Base-by-base conservation (phyloP, 2,329 filamentous ascomycete species). In the Scolecobasidium constrictum region DNA sequence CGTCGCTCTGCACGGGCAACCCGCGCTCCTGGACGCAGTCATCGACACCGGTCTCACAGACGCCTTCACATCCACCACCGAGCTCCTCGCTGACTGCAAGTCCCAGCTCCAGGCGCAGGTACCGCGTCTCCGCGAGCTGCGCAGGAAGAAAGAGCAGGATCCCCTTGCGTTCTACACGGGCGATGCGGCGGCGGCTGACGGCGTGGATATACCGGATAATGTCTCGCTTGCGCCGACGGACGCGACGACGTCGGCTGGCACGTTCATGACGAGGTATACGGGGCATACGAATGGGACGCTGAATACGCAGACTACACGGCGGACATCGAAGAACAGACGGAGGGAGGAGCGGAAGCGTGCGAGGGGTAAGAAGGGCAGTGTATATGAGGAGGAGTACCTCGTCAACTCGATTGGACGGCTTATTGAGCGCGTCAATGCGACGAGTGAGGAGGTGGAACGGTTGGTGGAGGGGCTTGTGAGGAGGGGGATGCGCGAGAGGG, bases 331-430 rank as follows among this genome's bases (percentile, higher is more conserved):
- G 69, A 95, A 94, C 57, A 78, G 87, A 41, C 73, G 82, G 18
- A 74, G 87, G 16, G 92, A 98, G 62, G 92, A 98, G 69, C 79
- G 94, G 60, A 98, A 98, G 73, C 78, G 90, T 13, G 92, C 92
- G 0, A 72, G 86, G 5, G 92, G 92, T 18, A 90, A 94, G 60
- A 96, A 96, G 68, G 92, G 92, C 9, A 94, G 86, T 13, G 85
- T 98, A 4, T 98, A 98, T 61, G 92, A 98, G 61, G 90, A 96
- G 57, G 92, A 96, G 62, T 98, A 98, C 60, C 75, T 98, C 4
- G 81, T 94, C 46, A 92, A 88, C 59, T 90, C 82, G 51, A 79
- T 96, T 26, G 76, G 81, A 11, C 72, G 92, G 18, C 71, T 98
- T 23, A 76, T 94, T 12, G 86, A 94, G 59, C 73, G 88, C 26